phyloP scores from a whole-genome alignment of 1,284 basidiomycete species.

The Leucoagaricus sp. region DNA sequence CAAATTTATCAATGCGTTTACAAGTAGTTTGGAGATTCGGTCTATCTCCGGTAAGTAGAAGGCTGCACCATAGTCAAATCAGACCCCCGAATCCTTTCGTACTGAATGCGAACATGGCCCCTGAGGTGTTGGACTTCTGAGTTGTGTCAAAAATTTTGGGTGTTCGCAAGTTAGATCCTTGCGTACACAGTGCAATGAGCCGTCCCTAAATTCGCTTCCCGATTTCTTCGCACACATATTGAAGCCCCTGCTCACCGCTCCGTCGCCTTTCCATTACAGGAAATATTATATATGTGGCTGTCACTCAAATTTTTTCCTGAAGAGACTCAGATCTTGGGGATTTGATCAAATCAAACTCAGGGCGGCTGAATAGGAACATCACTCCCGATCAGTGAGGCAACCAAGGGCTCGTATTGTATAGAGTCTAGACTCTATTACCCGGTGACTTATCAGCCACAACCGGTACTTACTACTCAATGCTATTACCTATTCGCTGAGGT shows the following conservation, averaged over 20 bases:
- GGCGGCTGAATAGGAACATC: neutral
- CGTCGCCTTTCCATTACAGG: neutral
- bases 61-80: neutral
- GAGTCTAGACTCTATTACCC: neutral
- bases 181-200: neutral
- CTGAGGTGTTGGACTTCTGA: neutral
- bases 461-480: neutral
- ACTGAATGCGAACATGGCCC: neutral
- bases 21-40: neutral
- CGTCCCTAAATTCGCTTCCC: neutral
- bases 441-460: neutral
- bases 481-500: neutral
- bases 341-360: neutral
- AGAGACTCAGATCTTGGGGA: neutral
- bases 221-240: neutral
- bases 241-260: neutral
- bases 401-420: neutral
- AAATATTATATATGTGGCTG: neutral
- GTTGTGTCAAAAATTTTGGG: too few species aligned
- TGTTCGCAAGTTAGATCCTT: neutral
- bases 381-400: constrained; percentile 1
- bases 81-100: neutral
- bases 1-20: neutral
- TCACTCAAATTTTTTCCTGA: neutral
- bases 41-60: neutral